Percentiles rank a stretch among this genome's conserved stretches.
Evolutionary conservation across 768 basidiomycete genomes (phyloP).

Genomic region (Suillus brevipes): DNA sequence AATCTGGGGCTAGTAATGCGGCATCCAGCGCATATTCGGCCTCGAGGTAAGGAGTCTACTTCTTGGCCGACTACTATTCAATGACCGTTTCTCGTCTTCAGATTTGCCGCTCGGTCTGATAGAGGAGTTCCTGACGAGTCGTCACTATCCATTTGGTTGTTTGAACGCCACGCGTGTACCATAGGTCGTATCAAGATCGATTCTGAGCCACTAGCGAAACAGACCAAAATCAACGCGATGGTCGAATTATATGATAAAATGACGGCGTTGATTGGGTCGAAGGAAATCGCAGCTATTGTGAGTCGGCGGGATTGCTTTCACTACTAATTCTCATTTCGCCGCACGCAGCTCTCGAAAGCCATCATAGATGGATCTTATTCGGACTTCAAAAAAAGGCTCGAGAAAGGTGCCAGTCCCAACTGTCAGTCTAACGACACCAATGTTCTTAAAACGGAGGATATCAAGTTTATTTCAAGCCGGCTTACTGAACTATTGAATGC

Average conservation of each 20-base stretch:
- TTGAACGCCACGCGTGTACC: not conserved
- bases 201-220: no score
- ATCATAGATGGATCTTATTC: not conserved
- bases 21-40: not conserved
- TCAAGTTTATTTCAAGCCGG: not conserved
- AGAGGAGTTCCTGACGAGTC: not conserved
- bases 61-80: not conserved
- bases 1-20: not conserved
- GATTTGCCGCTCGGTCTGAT: not conserved
- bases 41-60: not conserved
- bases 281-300: not conserved
- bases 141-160: conserved; percentile 6
- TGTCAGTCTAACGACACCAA: not conserved
- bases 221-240: not conserved
- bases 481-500: not conserved
- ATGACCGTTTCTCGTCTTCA: not conserved
- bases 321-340: not conserved
- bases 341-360: not conserved
- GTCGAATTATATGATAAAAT: not conserved
- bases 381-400: not conserved
- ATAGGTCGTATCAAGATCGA: not conserved
- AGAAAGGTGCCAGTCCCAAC: no score
- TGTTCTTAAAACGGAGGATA: not conserved
- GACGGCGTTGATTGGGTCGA: conserved; percentile 3
- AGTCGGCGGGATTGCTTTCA: not conserved